A percentile compares a stretch with the other conserved stretches of the same genome.
Evolutionary conservation across 1,139 yeast species (phyloP).

Genomic region (Candida tetrigidarum): DNA sequence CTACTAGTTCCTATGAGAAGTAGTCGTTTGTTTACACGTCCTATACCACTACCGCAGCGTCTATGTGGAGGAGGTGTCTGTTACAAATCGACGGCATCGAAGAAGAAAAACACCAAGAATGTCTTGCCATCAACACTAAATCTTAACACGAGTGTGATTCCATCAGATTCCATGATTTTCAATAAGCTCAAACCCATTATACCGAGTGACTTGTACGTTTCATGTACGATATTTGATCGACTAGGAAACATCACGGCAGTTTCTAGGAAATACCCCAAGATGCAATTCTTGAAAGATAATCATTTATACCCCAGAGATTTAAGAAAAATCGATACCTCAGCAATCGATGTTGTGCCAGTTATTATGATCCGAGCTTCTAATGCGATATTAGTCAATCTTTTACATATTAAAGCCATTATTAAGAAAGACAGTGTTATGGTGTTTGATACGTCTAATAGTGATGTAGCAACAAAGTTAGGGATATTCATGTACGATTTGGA

Average conservation of each 20-base stretch:
- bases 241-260: conserved; percentile 76
- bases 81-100: not conserved
- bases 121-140: not conserved
- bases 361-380: conserved; percentile 73
- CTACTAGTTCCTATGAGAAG: not conserved
- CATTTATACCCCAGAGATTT: conserved; percentile 82
- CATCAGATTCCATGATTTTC: conserved; percentile 16
- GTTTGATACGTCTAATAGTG: conserved; percentile 71
- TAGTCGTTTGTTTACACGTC: not conserved
- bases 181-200: conserved; percentile 55
- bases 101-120: not conserved
- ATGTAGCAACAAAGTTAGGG: conserved; percentile 64
- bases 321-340: conserved; percentile 85
- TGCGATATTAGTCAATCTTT: conserved; percentile 76
- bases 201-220: conserved; percentile 60
- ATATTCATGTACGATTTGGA: conserved; percentile 87
- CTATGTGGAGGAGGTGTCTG: too few species aligned
- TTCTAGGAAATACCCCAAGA: conserved; percentile 77
- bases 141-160: conserved; percentile 1
- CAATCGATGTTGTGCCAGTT: conserved; percentile 88
- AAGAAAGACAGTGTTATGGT: conserved; percentile 81
- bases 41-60: not conserved
- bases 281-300: conserved; percentile 73
- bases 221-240: conserved; percentile 75
- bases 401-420: conserved; percentile 87